Conservation (phyloP, 192 early-diverging fungal genomes). For the Mortierella antarctica region DNA sequence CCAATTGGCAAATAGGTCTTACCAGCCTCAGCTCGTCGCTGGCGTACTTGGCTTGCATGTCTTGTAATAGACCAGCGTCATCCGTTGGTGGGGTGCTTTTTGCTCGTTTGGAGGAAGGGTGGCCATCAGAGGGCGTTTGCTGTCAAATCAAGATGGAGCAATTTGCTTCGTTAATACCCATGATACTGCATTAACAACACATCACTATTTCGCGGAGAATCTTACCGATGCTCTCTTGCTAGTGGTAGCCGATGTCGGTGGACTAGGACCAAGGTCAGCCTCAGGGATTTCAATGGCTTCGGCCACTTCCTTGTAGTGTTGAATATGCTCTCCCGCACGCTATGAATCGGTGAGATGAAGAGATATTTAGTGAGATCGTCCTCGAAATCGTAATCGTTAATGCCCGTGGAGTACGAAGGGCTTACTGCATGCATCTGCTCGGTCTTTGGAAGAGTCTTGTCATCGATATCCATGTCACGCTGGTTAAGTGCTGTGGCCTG, state of each 20-base stretch:
- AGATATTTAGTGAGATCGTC: background rate
- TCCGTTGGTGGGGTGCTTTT: conserved; percentile 15
- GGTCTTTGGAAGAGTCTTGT: conserved; percentile 51
- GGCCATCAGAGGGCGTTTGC: conserved; percentile 9
- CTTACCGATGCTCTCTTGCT: conserved; percentile 34
- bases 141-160: background rate
- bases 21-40: conserved; percentile 40
- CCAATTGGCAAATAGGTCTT: background rate
- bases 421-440: conserved; percentile 40
- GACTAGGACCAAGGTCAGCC: background rate
- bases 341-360: conserved; percentile 12
- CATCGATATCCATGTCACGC: conserved; percentile 54
- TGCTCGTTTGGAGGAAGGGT: conserved; percentile 12
- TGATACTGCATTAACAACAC: background rate
- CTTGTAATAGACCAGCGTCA: conserved; percentile 1
- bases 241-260: background rate
- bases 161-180: background rate
- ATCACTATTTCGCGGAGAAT: background rate
- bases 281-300: conserved; percentile 12
- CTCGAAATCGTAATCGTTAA: background rate
- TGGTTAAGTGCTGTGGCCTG: conserved; percentile 53
- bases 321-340: conserved; percentile 51
- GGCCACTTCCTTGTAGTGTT: conserved; percentile 33
- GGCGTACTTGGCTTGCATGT: conserved; percentile 27
- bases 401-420: background rate